Base-by-base conservation (phyloP, 2,329 filamentous ascomycete species). In the Phaeosphaeriaceae sp. region DNA sequence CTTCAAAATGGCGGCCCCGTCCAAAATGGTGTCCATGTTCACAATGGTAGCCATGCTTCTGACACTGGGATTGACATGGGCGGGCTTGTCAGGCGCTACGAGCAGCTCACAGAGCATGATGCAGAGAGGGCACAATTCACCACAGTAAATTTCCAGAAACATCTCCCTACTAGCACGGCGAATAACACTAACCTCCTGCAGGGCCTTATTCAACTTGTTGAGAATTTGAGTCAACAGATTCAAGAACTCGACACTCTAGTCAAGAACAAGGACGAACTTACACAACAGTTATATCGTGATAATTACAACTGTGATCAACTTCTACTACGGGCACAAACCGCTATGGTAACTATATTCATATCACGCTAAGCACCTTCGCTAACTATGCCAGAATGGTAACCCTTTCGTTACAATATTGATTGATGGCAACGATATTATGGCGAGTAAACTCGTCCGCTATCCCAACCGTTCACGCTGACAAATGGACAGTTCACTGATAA, bases 371-470 rank as follows among this genome's bases (percentile, higher is more conserved):
- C n/a, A 16, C 18, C 17, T n/a, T 30, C 13, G 6, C 53, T 52
- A 3, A 58, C n/a, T 13, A 37, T n/a, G 6, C 15, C 28, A 52
- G 50, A 42, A 48, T 15, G 57, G 57, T 3, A 79, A 83, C 66
- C 77, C 81, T 4, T 84, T 81, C 56, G 73, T 84, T 33, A 66
- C 82, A 13, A 73, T 82, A 26, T 71, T 85, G 29, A 74, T 85
- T 40, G 82, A 85, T 57, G 82, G 80, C 33, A 80, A 83, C 55
- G 79, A 77, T 36, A 78, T 82, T 67, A 76, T 84, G 53, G 60
- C 60, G 18, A 50, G 58, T 34, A 2, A 26, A 2, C 1, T 50
- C 56, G 33, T 52, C 20, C 15, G 17, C 18, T 6, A 11, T 13
- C 9, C 21, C 20, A 6, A 11, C 36, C 15, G 16, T 6, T 2